A percentile compares a stretch with the other conserved stretches of the same genome.
Evolutionary conservation across 1,139 yeast genomes (phyloP).

Genomic region (Zygosaccharomyces sapae): DNA sequence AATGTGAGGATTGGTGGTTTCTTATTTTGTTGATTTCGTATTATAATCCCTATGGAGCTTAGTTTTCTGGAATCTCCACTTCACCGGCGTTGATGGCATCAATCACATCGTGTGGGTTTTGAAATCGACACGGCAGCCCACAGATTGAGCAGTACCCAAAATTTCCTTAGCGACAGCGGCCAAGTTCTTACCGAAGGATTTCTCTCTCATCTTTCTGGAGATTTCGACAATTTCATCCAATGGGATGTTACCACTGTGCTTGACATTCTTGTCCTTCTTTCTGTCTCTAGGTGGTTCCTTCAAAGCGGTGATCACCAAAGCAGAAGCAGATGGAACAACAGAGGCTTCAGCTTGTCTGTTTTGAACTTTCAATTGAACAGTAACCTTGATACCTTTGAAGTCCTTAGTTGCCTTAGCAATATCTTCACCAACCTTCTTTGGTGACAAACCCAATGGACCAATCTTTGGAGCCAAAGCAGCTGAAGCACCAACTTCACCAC

Average conservation of each 20-base stretch:
- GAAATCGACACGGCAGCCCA: slow-evolving; percentile 98
- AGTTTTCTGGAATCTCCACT: slow-evolving; percentile 91
- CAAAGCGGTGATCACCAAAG: slow-evolving; percentile 97
- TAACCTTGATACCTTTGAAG: slow-evolving; percentile 98
- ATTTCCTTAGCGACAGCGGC: slow-evolving; percentile 98
- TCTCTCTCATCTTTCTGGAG: slow-evolving; percentile 96
- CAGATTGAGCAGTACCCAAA: slow-evolving; percentile 99
- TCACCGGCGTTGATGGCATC: slow-evolving; percentile 98
- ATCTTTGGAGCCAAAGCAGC: slow-evolving; percentile 99
- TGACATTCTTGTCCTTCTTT: slow-evolving; percentile 99
- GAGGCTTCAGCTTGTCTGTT: slow-evolving; percentile 99
- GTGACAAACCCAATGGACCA: slow-evolving; percentile 99
- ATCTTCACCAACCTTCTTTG: slow-evolving; percentile 99
- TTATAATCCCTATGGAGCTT: slow-evolving; percentile 34
- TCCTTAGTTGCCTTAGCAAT: slow-evolving; percentile 99
- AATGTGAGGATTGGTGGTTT: slow-evolving; percentile 24
- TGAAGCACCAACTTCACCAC: slow-evolving; percentile 99
- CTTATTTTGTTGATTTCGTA: slow-evolving; percentile 9
- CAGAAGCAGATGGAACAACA: slow-evolving; percentile 99
- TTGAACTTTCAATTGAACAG: slow-evolving; percentile 97
- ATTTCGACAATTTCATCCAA: slow-evolving; percentile 94
- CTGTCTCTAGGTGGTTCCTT: slow-evolving; percentile 99
- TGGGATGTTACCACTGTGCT: slow-evolving; percentile 99
- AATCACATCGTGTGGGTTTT: slow-evolving; percentile 98
- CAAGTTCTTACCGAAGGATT: slow-evolving; percentile 96